A percentile compares a stretch with the other conserved stretches of the same genome.
phyloP scores from a whole-genome alignment of 108 stramenopile genomes.

The Schizochytrium sp. region DNA sequence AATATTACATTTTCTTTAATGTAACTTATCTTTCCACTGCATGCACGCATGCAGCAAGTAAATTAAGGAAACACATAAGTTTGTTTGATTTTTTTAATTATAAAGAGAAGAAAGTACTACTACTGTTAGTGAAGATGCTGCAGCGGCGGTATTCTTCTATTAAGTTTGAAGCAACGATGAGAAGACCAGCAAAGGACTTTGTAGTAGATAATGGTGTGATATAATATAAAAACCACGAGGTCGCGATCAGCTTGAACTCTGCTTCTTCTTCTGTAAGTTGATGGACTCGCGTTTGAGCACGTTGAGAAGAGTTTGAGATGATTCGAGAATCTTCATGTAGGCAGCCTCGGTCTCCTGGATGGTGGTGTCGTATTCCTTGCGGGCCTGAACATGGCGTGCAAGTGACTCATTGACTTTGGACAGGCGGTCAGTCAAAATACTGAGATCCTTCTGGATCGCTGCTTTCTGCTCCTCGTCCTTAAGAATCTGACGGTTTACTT shows the following conservation, averaged over 20 bases:
- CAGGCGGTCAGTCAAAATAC: constrained; percentile 78
- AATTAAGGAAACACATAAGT: too few relatives aligned
- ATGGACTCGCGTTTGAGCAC: constrained; percentile 83
- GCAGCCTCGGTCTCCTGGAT: constrained; percentile 85
- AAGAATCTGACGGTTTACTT: constrained; percentile 77
- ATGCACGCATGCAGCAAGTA: too few relatives aligned
- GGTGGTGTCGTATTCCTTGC: constrained; percentile 82
- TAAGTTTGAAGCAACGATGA: too few relatives aligned
- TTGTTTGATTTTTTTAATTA: too few relatives aligned
- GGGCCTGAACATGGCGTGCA: constrained; percentile 73
- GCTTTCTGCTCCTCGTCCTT: constrained; percentile 82
- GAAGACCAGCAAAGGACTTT: too few relatives aligned
- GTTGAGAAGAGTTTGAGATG: constrained; percentile 83
- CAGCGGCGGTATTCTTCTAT: too few relatives aligned
- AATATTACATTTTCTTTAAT: too few relatives aligned
- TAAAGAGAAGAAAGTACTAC: too few relatives aligned
- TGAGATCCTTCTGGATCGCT: constrained; percentile 78
- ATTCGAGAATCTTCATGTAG: constrained; percentile 87
- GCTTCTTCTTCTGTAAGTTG: constrained; percentile 82
- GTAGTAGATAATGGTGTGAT: too few relatives aligned
- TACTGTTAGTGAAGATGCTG: too few relatives aligned
- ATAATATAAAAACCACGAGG: too few relatives aligned
- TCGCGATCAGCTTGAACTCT: constrained; percentile 64
- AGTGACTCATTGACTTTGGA: constrained; percentile 79
- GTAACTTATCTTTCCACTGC: too few relatives aligned